These are phyloP conservation scores for Austroboletus novae-zelandiae DNA, from an alignment of 1,284 basidiomycete genomes.

Conservation along the genomic window DNA sequence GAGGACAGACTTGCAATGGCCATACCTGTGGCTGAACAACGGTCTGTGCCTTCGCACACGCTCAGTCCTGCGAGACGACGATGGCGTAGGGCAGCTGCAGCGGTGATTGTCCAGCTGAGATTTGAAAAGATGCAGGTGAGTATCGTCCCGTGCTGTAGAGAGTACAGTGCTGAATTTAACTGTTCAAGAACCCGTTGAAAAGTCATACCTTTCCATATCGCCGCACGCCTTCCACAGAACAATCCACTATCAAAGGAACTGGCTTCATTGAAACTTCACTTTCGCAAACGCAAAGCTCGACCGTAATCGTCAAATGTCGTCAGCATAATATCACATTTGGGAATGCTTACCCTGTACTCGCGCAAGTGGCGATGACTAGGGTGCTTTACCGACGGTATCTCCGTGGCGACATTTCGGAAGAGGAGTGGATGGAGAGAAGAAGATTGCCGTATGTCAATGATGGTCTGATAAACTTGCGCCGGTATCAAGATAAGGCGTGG, in stretches of 20 bases:
- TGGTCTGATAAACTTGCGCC: too few species aligned
- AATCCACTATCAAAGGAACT: slow-evolving; percentile 37
- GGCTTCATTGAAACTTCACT: slow-evolving; percentile 25
- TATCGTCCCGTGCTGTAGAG: neutral
- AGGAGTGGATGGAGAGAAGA: too few species aligned
- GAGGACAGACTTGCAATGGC: slow-evolving; percentile 43
- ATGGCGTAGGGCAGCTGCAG: slow-evolving; percentile 50
- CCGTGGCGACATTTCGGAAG: too few species aligned
- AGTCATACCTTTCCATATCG: slow-evolving; percentile 54
- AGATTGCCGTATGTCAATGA: too few species aligned
- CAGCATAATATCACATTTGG: too few species aligned
- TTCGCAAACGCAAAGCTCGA: slow-evolving; percentile 25
- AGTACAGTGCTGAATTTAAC: neutral
- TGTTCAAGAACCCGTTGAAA: slow-evolving; percentile 37
- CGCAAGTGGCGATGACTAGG: too few species aligned
- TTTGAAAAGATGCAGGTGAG: slow-evolving; percentile 18
- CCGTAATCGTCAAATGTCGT: slow-evolving; percentile 22
- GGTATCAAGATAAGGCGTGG: too few species aligned
- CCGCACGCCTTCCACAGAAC: slow-evolving; percentile 34
- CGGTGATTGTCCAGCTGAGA: slow-evolving; percentile 37
- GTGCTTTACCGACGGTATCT: too few species aligned
- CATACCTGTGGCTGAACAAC: slow-evolving; percentile 37
- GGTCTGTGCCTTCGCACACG: slow-evolving; percentile 28
- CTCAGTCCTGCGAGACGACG: slow-evolving; percentile 37
- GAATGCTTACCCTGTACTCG: too few species aligned